phyloP scores from a whole-genome alignment of 208 protist genomes.

The Acanthamoeba polyphaga region DNA sequence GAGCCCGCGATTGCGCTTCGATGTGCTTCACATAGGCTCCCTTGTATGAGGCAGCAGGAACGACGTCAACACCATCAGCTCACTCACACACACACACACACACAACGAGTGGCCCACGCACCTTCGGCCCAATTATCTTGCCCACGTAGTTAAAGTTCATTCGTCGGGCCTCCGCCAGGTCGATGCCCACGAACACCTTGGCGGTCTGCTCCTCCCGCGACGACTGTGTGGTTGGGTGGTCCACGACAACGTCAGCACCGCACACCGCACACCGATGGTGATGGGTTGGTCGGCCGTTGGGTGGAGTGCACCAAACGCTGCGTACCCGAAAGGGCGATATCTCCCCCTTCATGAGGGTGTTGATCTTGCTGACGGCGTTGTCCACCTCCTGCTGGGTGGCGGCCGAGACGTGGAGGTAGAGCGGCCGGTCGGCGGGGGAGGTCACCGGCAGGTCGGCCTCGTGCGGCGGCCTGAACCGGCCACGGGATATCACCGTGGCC shows the following conservation, averaged over 20 bases:
- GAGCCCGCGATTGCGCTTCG: background rate
- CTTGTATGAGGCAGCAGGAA: background rate
- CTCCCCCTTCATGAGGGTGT: constrained; percentile 35
- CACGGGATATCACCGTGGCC: constrained; percentile 39
- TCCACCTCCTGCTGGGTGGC: constrained; percentile 44
- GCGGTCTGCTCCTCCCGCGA: background rate
- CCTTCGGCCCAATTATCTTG: constrained; percentile 63
- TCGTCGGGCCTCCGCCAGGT: background rate
- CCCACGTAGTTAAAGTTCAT: constrained; percentile 61
- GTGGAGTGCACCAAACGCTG: background rate
- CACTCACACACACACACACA: too few species aligned
- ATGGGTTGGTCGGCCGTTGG: too few species aligned
- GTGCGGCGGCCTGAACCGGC: constrained; percentile 47
- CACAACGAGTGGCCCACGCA: background rate
- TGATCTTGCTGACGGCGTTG: background rate
- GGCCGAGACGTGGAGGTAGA: constrained; percentile 65
- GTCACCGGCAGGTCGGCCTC: constrained; percentile 39
- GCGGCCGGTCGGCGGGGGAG: background rate
- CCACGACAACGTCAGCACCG: background rate
- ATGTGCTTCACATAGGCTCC: constrained; percentile 68
- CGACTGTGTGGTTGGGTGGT: background rate
- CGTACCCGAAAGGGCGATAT: background rate
- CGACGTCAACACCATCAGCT: background rate
- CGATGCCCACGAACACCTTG: constrained; percentile 49
- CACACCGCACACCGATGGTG: too few species aligned